These are phyloP conservation scores for Phytophthora palmivora DNA, from an alignment of 352 stramenopile genomes.

Conservation along the genomic window DNA sequence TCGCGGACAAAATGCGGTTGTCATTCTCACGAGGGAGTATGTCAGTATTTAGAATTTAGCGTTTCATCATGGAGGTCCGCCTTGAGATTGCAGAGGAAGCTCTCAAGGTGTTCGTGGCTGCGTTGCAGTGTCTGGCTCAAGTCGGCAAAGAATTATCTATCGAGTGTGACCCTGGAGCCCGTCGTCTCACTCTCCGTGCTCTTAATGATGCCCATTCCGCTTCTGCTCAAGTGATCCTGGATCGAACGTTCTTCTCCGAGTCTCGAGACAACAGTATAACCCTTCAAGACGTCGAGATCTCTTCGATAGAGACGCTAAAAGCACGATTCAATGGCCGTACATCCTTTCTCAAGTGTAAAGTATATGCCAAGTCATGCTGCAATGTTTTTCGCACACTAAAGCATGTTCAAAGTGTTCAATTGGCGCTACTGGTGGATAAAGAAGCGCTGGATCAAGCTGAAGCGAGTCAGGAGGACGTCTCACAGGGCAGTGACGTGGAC, in stretches of 20 bases:
- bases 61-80: conserved; percentile 64
- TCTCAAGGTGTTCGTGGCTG: conserved; percentile 80
- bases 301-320: conserved; percentile 23
- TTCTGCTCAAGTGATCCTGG: conserved; percentile 68
- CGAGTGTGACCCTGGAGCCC: conserved; percentile 59
- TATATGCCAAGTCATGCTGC: conserved; percentile 80
- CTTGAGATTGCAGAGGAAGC: conserved; percentile 80
- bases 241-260: conserved; percentile 71
- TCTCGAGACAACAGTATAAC: conserved; percentile 19
- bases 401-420: conserved; percentile 78
- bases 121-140: conserved; percentile 80
- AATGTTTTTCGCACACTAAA: conserved; percentile 88
- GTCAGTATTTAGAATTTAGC: conserved; percentile 13
- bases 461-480: conserved; percentile 30
- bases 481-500: conserved; percentile 35
- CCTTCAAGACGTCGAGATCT: conserved; percentile 28
- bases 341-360: conserved; percentile 77
- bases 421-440: conserved; percentile 66
- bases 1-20: conserved; percentile 8
- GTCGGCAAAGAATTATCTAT: conserved; percentile 83
- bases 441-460: conserved; percentile 33
- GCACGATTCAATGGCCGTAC: conserved; percentile 31
- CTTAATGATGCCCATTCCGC: conserved; percentile 89
- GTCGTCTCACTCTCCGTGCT: conserved; percentile 66
- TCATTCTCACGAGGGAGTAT: conserved; percentile 11